phyloP scores from a whole-genome alignment of 163 green algal species.

The Scenedesmus sp. region DNA sequence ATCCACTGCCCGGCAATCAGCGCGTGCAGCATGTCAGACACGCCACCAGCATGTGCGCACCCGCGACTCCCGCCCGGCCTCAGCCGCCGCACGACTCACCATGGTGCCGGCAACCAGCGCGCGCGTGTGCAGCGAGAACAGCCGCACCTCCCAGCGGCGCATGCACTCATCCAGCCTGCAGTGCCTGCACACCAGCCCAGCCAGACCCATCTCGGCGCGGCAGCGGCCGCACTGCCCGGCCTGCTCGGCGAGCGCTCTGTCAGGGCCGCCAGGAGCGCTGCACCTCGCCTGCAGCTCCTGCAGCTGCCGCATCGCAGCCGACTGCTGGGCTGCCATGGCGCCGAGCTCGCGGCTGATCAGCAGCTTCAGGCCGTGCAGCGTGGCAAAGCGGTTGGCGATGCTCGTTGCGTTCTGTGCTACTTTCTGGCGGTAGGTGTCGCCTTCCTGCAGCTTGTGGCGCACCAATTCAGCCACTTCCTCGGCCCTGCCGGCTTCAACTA shows the following conservation, averaged over 20 bases:
- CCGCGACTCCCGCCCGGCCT: neutral
- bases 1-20: neutral
- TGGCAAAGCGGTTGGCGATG: conserved; percentile 58
- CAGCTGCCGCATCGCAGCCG: conserved; percentile 62
- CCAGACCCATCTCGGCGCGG: conserved; percentile 69
- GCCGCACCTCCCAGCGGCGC: conserved; percentile 77
- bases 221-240: conserved; percentile 78
- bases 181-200: conserved; percentile 79
- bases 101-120: conserved; percentile 55
- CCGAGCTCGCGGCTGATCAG: conserved; percentile 74
- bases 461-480: conserved; percentile 38
- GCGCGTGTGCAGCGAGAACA: conserved; percentile 71
- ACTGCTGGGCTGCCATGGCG: conserved; percentile 50
- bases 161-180: conserved; percentile 85
- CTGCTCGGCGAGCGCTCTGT: conserved; percentile 59
- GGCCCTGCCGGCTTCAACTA: neutral
- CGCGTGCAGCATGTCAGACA: neutral
- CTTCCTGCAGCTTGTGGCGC: conserved; percentile 64
- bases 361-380: conserved; percentile 70
- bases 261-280: neutral
- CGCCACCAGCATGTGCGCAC: too few species aligned
- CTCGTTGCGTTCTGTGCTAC: conserved; percentile 56
- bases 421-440: conserved; percentile 59
- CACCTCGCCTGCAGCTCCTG: conserved; percentile 54
- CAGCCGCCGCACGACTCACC: conserved; percentile 4